Evolutionary conservation across 192 early-diverging fungal species (phyloP), one percentile per base, ranked within the genome.

Genomic region (Umbelopsis sp.): DNA sequence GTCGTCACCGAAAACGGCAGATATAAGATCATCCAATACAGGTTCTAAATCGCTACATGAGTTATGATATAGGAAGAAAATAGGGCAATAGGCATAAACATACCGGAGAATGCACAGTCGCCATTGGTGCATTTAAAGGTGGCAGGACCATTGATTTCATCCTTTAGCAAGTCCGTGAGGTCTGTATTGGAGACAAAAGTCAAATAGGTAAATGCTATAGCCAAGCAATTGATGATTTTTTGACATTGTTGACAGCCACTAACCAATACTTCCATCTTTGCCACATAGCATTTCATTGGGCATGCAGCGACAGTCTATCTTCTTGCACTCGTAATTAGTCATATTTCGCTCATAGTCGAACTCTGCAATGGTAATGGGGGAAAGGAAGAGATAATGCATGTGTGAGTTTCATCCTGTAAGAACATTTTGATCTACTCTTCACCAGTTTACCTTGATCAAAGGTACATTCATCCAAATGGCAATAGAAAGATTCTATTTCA

Each of bases 401-500:
- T 41, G 11, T 24, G 21, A 24, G 17, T 3, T 1, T 25, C 11
- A 10, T 24, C 0, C 22, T 22, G 14, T 26, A 4, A 43, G 1
- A 36, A 12, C 22, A 20, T 10, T 25, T 10, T 44, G 25, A 31
- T 21, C 9, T 12, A 32, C 20, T 53, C 34, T 31, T 2, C 25
- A 34, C 32, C 68, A 79, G 38, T 11, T 11, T 41, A 87, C 86
- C 84, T 78, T 90, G 84, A 17, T 68, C 78, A 72, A 94, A 90
- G 4, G 74, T 54, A 73, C 96, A 97, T n/a, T 90, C 82, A 66
- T 87, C 82, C 34, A 97, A 76, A 54, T 91, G 81, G 76, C 96
- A 97, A 74, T 90, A 97, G 80, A 97, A 97, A n/a, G 93, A 93
- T 74, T 97, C 94, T 32, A 84, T 83, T 49, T 91, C 85, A 47